These are phyloP conservation scores for Hymenotorrendiella dingleyae DNA, from an alignment of 2,329 filamentous ascomycete genomes.

Conservation along the genomic window DNA sequence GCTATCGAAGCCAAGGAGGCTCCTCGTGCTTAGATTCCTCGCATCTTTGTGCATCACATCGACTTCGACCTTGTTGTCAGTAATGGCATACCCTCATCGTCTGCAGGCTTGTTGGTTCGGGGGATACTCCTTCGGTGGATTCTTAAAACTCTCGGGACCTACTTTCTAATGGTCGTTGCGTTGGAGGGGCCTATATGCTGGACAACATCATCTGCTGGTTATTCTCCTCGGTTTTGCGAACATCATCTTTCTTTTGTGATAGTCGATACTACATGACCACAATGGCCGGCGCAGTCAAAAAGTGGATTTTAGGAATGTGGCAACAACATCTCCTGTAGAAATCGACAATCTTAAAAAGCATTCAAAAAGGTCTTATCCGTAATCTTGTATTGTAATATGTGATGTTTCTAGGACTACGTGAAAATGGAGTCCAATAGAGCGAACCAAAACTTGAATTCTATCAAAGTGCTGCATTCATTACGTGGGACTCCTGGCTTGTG, in stretches of 20 bases:
- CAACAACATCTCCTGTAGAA: conserved; percentile 29
- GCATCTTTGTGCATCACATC: conserved; percentile 15
- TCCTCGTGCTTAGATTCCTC: conserved; percentile 39
- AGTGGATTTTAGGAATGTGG: conserved; percentile 26
- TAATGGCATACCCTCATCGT: conserved; percentile 24
- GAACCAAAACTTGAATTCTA: no score
- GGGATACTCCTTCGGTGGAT: conserved; percentile 23
- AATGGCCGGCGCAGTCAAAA: conserved; percentile 32
- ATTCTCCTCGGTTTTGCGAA: conserved; percentile 26
- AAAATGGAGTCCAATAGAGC: no score
- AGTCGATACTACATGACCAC: conserved; percentile 28
- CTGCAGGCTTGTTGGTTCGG: conserved; percentile 18
- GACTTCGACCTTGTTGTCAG: conserved; percentile 28
- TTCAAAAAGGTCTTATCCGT: no score
- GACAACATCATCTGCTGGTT: conserved; percentile 39
- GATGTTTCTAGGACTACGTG: no score
- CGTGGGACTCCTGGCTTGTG: no score
- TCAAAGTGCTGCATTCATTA: no score
- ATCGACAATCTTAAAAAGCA: conserved; percentile 21
- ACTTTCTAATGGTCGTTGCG: conserved; percentile 38
- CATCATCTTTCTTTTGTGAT: conserved; percentile 25
- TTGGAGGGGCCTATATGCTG: conserved; percentile 40
- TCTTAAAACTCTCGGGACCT: conserved; percentile 27
- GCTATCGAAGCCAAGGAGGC: conserved; percentile 94
- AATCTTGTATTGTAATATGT: no score